Base-by-base conservation (phyloP, 805 yeast species). In the Wickerhamia fluorescens region DNA sequence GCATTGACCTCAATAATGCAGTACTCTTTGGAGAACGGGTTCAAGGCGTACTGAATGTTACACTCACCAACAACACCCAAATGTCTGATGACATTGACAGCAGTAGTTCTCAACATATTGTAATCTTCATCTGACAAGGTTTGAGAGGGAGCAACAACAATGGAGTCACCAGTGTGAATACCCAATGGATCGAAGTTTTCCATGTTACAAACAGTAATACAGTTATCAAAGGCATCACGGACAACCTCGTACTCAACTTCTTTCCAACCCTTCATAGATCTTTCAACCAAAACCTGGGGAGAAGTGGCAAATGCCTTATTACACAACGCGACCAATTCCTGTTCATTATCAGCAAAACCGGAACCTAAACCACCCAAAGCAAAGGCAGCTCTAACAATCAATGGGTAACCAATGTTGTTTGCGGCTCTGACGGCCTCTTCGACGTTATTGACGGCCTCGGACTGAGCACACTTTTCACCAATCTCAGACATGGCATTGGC, bases 21-120 rank as follows among this genome's bases (percentile, higher is more conserved):
- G 66, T 89, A 89, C 52, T 92, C 97, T 59, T 84, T 80, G 36
- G 94, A 79, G 61, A 78, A 73, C 36, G 98, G 97, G 53, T 89
- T 83, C 54, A 89, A 71, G 29, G 97, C 96, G 53, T 89, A 89
- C 62, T 89, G 98, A 50, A 89, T 86, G 67, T 89, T 89, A 72
- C 98, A 89, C 68, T 89, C 98, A 70, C 98, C 98, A 53, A 89
- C 97, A 54, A 89, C 98, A 49, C 97, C 97, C 49, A 89, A 70
- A 55, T 89, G 98, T 61, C 97, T 79, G 45, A 89, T 92, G 40
- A 89, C 95, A 41, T 89, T 92, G 45, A 92, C 92, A 26, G 98
- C 98, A 25, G 98, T 86, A 29, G 96, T 82, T 67, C 98, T 78
- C 54, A 89, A 72, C 97, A 92, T 92, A 66, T 89, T 85, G 67